Conservation (phyloP, 192 early-diverging fungal species). For the Umbelopsis ramanniana region DNA sequence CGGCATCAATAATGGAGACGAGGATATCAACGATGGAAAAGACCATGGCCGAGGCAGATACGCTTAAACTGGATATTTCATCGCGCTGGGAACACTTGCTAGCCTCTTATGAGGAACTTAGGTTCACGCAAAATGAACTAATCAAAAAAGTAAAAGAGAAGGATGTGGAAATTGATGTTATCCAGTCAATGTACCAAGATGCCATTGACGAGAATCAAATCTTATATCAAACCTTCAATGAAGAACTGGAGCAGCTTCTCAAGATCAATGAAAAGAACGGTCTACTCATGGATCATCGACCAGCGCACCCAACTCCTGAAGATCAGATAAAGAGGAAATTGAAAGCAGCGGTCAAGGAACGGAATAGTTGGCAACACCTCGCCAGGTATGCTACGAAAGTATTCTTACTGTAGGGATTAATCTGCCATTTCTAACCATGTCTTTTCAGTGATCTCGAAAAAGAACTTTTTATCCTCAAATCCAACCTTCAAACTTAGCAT, state of each 20-base stretch:
- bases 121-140: neutral
- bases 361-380: conserved; percentile 6
- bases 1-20: neutral
- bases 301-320: conserved; percentile 17
- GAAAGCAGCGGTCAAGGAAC: conserved; percentile 11
- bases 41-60: neutral
- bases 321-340: conserved; percentile 11
- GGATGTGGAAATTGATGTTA: conserved; percentile 5
- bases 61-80: neutral
- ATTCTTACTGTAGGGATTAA: too few species aligned
- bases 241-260: conserved; percentile 1
- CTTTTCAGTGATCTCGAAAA: neutral
- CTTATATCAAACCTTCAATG: conserved; percentile 14
- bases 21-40: conserved; percentile 5
- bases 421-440: neutral
- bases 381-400: neutral
- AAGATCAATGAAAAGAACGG: neutral
- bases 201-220: conserved; percentile 15
- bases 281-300: neutral
- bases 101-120: neutral
- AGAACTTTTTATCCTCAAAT: neutral
- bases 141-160: neutral
- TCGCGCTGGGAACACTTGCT: neutral
- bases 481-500: neutral
- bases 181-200: conserved; percentile 9